These are phyloP conservation scores for Colletotrichum simmondsii DNA, from an alignment of 2,329 filamentous ascomycete species.

Conservation along the genomic window DNA sequence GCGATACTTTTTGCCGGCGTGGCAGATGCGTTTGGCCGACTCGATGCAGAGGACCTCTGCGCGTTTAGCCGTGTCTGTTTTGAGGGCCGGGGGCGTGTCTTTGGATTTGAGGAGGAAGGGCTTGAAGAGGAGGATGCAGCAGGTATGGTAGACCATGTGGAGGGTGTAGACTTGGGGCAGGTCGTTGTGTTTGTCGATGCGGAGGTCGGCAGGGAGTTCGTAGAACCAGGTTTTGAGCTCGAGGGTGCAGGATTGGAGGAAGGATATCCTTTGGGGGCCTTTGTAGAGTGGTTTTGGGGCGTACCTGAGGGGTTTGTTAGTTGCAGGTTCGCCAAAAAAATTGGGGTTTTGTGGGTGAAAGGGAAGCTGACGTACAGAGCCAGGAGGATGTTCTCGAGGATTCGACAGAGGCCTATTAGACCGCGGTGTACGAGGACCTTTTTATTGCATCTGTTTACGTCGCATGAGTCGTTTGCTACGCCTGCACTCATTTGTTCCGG, in stretches of 20 bases:
- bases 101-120: conserved; percentile 37
- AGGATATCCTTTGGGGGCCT: conserved; percentile 38
- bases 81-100: background rate
- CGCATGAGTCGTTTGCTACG: background rate
- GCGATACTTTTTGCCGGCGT: conserved; percentile 44
- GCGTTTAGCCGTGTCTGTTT: conserved; percentile 4
- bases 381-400: conserved; percentile 44
- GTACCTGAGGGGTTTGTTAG: conserved; percentile 36
- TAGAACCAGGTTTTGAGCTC: conserved; percentile 48
- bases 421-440: conserved; percentile 37
- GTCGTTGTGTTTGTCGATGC: conserved; percentile 39
- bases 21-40: conserved; percentile 39
- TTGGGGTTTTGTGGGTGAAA: too few species aligned
- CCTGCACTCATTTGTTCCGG: conserved; percentile 7
- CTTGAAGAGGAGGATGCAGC: conserved; percentile 44
- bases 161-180: conserved; percentile 44
- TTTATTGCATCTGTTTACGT: conserved; percentile 14
- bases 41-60: conserved; percentile 34
- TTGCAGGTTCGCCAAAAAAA: background rate
- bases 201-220: conserved; percentile 43
- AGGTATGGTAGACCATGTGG: conserved; percentile 48
- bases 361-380: conserved; percentile 39
- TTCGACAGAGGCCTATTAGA: conserved; percentile 42
- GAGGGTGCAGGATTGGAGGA: conserved; percentile 44
- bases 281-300: conserved; percentile 41